phyloP scores from a whole-genome alignment of 768 basidiomycete species.

The Agaricus bisporus region DNA sequence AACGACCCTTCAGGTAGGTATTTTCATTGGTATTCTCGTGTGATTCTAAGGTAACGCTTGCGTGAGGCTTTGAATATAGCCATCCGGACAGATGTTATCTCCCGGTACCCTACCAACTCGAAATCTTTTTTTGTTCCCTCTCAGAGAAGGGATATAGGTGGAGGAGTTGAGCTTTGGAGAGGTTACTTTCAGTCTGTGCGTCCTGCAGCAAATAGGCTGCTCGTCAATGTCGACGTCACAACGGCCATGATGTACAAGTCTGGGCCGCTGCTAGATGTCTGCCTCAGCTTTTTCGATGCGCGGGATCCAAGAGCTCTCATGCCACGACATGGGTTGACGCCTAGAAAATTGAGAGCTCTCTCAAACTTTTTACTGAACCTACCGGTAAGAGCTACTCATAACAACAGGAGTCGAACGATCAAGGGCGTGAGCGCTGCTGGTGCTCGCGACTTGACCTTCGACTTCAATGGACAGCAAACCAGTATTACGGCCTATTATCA shows the following conservation, averaged over 20 bases:
- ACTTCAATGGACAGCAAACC: slow-evolving; percentile 46
- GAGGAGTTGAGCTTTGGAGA: slow-evolving; percentile 67
- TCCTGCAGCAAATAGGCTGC: slow-evolving; percentile 57
- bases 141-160: slow-evolving; percentile 52
- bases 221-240: slow-evolving; percentile 78
- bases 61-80: slow-evolving; percentile 69
- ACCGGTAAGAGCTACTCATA: slow-evolving; percentile 31
- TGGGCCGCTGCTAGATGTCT: slow-evolving; percentile 53
- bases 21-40: not conserved
- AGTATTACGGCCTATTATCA: slow-evolving; percentile 61
- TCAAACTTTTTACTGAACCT: slow-evolving; percentile 35
- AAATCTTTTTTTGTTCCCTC: slow-evolving; percentile 69
- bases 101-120: slow-evolving; percentile 68
- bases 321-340: slow-evolving; percentile 37
- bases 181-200: slow-evolving; percentile 81
- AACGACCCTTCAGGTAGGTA: slow-evolving; percentile 54
- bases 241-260: slow-evolving; percentile 74
- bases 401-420: slow-evolving; percentile 36
- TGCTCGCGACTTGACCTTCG: slow-evolving; percentile 50
- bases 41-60: not conserved
- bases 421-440: slow-evolving; percentile 51
- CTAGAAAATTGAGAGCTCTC: slow-evolving; percentile 46
- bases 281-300: slow-evolving; percentile 45
- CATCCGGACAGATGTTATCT: slow-evolving; percentile 71
- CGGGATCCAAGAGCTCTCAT: slow-evolving; percentile 19